Base-by-base conservation (phyloP, 108 stramenopile genomes). In the Cyclostephanos tholiformis region DNA sequence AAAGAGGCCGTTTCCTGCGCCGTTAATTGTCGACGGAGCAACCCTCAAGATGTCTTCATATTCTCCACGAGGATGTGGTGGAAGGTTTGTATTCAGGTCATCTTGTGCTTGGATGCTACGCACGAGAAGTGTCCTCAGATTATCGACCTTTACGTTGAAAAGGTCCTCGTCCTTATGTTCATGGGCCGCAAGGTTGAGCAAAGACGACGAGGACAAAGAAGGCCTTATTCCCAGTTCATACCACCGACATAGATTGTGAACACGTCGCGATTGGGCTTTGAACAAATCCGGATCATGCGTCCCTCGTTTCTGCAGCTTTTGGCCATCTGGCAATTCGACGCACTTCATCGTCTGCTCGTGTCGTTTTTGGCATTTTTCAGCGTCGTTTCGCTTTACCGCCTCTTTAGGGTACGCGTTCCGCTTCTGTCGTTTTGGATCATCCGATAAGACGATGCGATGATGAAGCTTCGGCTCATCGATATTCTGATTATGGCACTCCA, bases 41-140 rank as follows among this genome's bases (percentile, higher is more conserved):
- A 78, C 60, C 30, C 62, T 72, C 25, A 78, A 67, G 4, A 56
- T 29, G 2, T 53, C 48, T 66, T 78, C 71, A 48, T 67, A 66
- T 13, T 72, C 63, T 38, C 71, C 71, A 19, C 3, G 22, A n/a
- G 77, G 77, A 53, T 67, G 66, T 30, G 78, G 71, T 10, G 78
- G 78, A 13, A 79, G 41, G 57, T 79, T 79, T 58, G 61, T 68
- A 57, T 79, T 79, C 14, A 65, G 61, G 26, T 79, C 71, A 63
- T 79, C 78, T 53, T 79, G 78, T 11, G 78, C 78, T 29, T 79
- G 50, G 13, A 72, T 59, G 66, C 66, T 68, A 39, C 78, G 65
- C 43, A 67, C 2, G 52, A 72, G 78, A 11, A 79, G 35, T n/a
- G 35, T 67, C 41, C 44, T 17, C 29, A 79, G 19, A 56, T 79